Evolutionary conservation across 2,329 filamentous ascomycete genomes (phyloP).

Genomic region (Botrytis paeoniae): DNA sequence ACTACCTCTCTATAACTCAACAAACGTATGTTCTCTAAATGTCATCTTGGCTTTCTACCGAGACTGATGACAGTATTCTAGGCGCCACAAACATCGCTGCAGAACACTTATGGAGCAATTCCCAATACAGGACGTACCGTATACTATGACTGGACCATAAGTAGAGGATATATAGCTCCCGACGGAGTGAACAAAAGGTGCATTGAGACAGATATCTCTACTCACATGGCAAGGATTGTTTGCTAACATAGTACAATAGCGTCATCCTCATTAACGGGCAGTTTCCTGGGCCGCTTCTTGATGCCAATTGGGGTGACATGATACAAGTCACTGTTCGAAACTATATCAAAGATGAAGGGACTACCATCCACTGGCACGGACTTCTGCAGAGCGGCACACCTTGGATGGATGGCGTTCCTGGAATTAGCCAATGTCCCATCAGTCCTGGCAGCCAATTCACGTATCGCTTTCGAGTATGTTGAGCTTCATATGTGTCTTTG

Average conservation of each 20-base stretch:
- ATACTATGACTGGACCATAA: neutral
- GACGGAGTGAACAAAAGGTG: neutral
- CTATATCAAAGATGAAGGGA: conserved; percentile 54
- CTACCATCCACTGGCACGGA: conserved; percentile 73
- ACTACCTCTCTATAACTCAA: neutral
- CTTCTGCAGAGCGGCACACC: conserved; percentile 74
- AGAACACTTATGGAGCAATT: neutral
- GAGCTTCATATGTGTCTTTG: neutral
- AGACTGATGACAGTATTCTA: neutral
- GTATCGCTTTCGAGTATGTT: conserved; percentile 42
- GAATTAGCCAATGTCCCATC: conserved; percentile 61
- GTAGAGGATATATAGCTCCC: neutral
- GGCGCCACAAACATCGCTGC: neutral
- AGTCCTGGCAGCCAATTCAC: conserved; percentile 59
- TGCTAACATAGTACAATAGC: conserved; percentile 43
- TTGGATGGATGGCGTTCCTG: conserved; percentile 69
- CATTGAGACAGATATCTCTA: neutral
- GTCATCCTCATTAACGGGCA: conserved; percentile 70
- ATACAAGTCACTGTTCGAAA: conserved; percentile 69
- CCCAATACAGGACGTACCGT: neutral
- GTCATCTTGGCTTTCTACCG: neutral
- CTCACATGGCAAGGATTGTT: neutral
- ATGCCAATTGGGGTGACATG: conserved; percentile 54
- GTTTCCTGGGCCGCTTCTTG: conserved; percentile 65
- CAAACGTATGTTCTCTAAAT: neutral